These are phyloP conservation scores for Lachancea mirantina DNA, from an alignment of 805 yeast genomes.

Conservation along the genomic window DNA sequence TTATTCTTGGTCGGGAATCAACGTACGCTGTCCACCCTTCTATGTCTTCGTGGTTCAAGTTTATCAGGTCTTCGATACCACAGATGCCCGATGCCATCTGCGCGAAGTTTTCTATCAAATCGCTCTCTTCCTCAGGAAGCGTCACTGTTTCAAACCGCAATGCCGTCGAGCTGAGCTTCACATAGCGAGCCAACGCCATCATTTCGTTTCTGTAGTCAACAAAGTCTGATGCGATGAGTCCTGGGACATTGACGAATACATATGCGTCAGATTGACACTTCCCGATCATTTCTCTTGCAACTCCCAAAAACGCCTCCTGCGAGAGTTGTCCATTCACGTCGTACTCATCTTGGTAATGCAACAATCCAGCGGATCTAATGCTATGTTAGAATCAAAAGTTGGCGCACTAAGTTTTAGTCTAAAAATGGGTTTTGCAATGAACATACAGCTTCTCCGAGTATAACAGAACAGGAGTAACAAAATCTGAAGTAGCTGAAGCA, in stretches of 20 bases:
- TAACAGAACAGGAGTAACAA: no score
- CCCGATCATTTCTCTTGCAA: constrained; percentile 29
- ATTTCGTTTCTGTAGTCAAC: constrained; percentile 36
- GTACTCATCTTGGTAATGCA: constrained; percentile 17
- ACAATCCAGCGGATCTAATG: constrained; percentile 20
- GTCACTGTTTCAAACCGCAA: constrained; percentile 50
- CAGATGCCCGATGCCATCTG: constrained; percentile 19
- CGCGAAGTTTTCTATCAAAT: constrained; percentile 17
- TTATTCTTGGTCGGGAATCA: constrained; percentile 57
- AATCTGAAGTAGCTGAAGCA: not conserved
- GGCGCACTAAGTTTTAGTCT: not conserved
- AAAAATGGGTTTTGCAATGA: not conserved
- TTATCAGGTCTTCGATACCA: constrained; percentile 16
- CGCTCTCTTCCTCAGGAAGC: constrained; percentile 12
- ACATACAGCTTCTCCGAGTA: constrained; percentile 12
- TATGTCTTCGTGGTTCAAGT: constrained; percentile 30
- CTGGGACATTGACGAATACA: constrained; percentile 49
- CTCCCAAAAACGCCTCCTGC: constrained; percentile 21
- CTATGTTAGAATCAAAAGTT: not conserved
- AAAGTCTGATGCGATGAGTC: constrained; percentile 43
- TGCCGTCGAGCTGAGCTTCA: constrained; percentile 53
- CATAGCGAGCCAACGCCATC: constrained; percentile 43
- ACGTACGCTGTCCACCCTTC: constrained; percentile 50
- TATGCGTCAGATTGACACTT: constrained; percentile 52
- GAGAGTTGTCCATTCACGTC: constrained; percentile 17